phyloP scores from a whole-genome alignment of 2,329 filamentous ascomycete species.

The Didymellaceae sp. region DNA sequence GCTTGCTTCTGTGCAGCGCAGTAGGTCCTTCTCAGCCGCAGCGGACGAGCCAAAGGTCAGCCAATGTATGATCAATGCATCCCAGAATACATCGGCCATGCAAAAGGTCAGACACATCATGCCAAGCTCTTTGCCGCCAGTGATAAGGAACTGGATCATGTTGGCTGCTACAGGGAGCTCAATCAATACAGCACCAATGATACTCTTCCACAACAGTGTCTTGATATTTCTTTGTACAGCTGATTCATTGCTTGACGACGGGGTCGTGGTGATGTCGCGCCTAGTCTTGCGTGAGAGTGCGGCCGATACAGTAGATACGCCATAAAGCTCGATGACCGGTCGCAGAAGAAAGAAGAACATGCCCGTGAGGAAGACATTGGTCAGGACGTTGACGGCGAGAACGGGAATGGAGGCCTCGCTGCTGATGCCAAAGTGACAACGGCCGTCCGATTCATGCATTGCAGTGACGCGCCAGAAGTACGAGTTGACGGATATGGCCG shows the following conservation, averaged over 20 bases:
- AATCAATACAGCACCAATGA: slow-evolving; percentile 42
- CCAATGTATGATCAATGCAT: slow-evolving; percentile 28
- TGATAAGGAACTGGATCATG: slow-evolving; percentile 42
- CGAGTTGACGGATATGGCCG: slow-evolving; percentile 30
- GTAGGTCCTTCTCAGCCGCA: slow-evolving; percentile 14
- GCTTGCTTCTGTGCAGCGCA: too few species aligned
- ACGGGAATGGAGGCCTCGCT: slow-evolving; percentile 43
- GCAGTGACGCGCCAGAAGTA: slow-evolving; percentile 40
- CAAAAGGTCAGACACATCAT: slow-evolving; percentile 50
- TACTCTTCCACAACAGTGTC: slow-evolving; percentile 35
- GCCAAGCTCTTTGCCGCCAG: slow-evolving; percentile 41
- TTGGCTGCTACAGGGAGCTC: slow-evolving; percentile 48
- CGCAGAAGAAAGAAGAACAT: slow-evolving; percentile 47
- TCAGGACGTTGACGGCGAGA: slow-evolving; percentile 43
- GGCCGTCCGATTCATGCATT: slow-evolving; percentile 33
- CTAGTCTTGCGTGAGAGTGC: slow-evolving; percentile 4
- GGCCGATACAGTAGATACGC: slow-evolving; percentile 1
- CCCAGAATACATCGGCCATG: slow-evolving; percentile 42
- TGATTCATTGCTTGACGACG: slow-evolving; percentile 6
- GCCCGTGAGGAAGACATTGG: slow-evolving; percentile 44
- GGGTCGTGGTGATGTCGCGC: not conserved
- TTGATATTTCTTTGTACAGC: slow-evolving; percentile 28
- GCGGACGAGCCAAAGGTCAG: slow-evolving; percentile 25
- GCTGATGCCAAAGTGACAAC: slow-evolving; percentile 48
- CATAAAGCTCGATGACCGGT: slow-evolving; percentile 24